Evolutionary conservation across 495 filamentous ascomycete species (phyloP).

Genomic region (Parmelia sp.): DNA sequence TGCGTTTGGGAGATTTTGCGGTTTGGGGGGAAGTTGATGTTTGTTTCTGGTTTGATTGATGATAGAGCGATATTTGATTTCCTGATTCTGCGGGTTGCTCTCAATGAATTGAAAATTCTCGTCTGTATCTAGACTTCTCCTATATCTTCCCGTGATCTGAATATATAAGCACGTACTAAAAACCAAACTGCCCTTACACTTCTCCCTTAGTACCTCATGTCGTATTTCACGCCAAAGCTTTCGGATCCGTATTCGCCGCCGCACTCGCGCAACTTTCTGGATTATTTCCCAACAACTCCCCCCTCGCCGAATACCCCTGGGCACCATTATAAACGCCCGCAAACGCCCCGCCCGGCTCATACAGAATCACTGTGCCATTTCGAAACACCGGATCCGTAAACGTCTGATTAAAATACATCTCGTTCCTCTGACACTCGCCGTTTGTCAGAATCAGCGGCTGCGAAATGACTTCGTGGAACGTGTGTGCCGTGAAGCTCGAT

Average conservation of each 20-base stretch:
- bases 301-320: slow-evolving; percentile 18
- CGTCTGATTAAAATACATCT: slow-evolving; percentile 20
- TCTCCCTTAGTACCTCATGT: too few species aligned
- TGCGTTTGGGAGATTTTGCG: too few species aligned
- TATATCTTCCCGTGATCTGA: too few species aligned
- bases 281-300: slow-evolving; percentile 16
- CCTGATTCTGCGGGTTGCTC: too few species aligned
- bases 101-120: too few species aligned
- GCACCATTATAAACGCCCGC: slow-evolving; percentile 8
- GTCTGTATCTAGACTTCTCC: too few species aligned
- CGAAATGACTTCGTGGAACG: slow-evolving; percentile 18
- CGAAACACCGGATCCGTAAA: slow-evolving; percentile 17
- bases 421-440: slow-evolving; percentile 13
- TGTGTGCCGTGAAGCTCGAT: slow-evolving; percentile 16
- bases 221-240: slow-evolving; percentile 6
- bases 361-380: slow-evolving; percentile 16
- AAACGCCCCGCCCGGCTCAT: slow-evolving; percentile 7
- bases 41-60: too few species aligned
- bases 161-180: too few species aligned
- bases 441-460: slow-evolving; percentile 20
- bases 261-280: slow-evolving; percentile 12
- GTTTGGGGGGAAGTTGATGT: too few species aligned
- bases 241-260: slow-evolving; percentile 19
- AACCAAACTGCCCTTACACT: too few species aligned
- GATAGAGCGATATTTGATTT: too few species aligned